Evolutionary conservation across 129 eudicot species (phyloP), one percentile per base, ranked within the genome.

Genomic region (Chrysanthemum seticuspe): DNA sequence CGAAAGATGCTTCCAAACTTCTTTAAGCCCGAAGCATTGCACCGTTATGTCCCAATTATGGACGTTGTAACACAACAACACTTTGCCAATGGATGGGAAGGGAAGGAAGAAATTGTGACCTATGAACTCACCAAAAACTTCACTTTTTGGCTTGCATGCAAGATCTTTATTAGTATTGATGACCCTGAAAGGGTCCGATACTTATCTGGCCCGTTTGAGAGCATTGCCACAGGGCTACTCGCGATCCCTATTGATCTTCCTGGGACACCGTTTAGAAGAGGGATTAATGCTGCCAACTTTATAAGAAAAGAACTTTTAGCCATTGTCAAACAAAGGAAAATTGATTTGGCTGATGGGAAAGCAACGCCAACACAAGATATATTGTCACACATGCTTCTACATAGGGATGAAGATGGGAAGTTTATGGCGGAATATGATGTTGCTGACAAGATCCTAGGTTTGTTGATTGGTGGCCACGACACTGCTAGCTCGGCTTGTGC

Each of bases 401-500:
- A 80, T 12, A 74, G 83, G 23, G 94, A 88, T 64, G 96, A 89
- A 63, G 79, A 80, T 70, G 97, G 96, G 1, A 83, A 81, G 67
- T 87, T 72, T 18, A 89, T 92, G 96, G 27, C 49, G 0, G 95
- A 87, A 53, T 50, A 62, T 25, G 96, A 89, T 64, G 67, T 92
- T 19, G 98, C 94, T 52, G 94, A 89, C 44, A 92, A 92, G 76
- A 92, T 92, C 13, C 57, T 92, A 21, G 98, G 94, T 27, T 72
- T 92, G 86, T 51, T 92, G 75, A 81, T 92, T 13, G 97, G 91
- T 0, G 96, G 96, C 0, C 93, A 89, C 80, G 98, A 92, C 53
- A 92, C 98, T 19, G 96, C 98, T 1, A 92, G 96, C 82, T 86
- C 95, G 5, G 95, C 98, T 29, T 89, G 96, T 61, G 72, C 98